Evolutionary conservation across 1,284 basidiomycete genomes (phyloP).

Genomic region (Ganoderma multipileum): DNA sequence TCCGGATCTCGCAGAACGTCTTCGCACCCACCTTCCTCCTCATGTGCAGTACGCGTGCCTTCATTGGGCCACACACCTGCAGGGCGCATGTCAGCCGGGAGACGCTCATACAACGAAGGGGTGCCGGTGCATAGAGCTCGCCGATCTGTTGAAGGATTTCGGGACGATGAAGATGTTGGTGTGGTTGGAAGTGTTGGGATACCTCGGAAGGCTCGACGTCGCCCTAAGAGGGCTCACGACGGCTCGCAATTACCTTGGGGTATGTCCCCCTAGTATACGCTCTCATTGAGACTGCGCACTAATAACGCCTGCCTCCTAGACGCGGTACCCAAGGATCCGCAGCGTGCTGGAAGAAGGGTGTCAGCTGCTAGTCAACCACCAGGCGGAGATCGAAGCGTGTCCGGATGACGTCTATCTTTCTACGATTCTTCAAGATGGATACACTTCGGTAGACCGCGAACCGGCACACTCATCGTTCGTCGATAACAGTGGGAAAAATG

Average conservation of each 20-base stretch:
- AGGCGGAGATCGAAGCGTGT: conserved; percentile 7
- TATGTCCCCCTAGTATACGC: not conserved
- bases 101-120: not conserved
- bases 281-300: not conserved
- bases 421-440: conserved; percentile 8
- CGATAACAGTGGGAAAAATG: not conserved
- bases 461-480: not conserved
- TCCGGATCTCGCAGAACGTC: not conserved
- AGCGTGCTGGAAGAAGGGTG: not conserved
- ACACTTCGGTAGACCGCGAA: not conserved
- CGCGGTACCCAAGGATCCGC: not conserved
- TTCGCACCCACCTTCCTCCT: conserved; percentile 3
- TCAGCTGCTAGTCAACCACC: conserved; percentile 6
- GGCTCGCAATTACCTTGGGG: conserved; percentile 9
- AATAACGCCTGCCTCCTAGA: not conserved
- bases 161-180: conserved; percentile 6
- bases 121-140: conserved; percentile 1
- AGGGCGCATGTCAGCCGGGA: not conserved
- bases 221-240: not conserved
- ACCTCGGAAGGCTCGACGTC: conserved; percentile 12
- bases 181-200: conserved; percentile 14
- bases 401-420: conserved; percentile 13
- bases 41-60: conserved; percentile 16
- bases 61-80: conserved; percentile 17
- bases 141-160: not conserved